Percentiles rank a stretch among this genome's conserved stretches.
Conservation (phyloP, 2,329 filamentous ascomycete genomes). For the Hortaea werneckii region DNA sequence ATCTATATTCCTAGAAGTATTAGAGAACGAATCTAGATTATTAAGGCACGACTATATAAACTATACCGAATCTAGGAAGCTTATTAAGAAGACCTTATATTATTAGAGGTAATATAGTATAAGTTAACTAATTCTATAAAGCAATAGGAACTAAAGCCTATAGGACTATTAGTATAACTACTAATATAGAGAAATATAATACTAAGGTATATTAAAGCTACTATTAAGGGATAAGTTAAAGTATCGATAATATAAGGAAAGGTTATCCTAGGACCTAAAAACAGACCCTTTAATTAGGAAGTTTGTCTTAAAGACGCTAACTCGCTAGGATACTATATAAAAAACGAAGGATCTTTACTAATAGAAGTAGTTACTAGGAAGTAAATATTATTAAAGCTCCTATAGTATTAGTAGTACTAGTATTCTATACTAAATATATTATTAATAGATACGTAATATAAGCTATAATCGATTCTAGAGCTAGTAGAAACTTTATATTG, state of each 20-base stretch:
- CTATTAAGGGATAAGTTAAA: too few species aligned
- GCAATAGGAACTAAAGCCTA: background rate
- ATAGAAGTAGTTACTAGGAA: background rate
- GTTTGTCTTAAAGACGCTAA: too few species aligned
- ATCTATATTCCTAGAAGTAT: slow-evolving; percentile 4
- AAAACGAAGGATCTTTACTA: background rate
- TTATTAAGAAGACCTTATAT: background rate
- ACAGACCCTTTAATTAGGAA: too few species aligned
- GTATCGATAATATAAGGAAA: too few species aligned
- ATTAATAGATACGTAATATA: slow-evolving; percentile 1
- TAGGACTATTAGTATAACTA: background rate
- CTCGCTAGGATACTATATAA: background rate
- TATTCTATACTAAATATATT: slow-evolving; percentile 4
- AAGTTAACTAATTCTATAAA: background rate
- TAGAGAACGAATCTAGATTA: background rate
- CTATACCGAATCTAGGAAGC: background rate
- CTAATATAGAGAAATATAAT: background rate
- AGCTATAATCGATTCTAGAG: slow-evolving; percentile 8
- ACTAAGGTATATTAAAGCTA: background rate
- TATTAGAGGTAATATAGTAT: background rate
- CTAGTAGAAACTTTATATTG: slow-evolving; percentile 7
- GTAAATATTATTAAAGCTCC: background rate
- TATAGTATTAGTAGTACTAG: slow-evolving; percentile 3
- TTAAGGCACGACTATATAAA: slow-evolving; percentile 1
- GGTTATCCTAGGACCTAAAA: too few species aligned